Percentiles rank a stretch among this genome's conserved stretches.
Conservation (phyloP, 257 asterid genomes). For the Nicotiana paniculata region DNA sequence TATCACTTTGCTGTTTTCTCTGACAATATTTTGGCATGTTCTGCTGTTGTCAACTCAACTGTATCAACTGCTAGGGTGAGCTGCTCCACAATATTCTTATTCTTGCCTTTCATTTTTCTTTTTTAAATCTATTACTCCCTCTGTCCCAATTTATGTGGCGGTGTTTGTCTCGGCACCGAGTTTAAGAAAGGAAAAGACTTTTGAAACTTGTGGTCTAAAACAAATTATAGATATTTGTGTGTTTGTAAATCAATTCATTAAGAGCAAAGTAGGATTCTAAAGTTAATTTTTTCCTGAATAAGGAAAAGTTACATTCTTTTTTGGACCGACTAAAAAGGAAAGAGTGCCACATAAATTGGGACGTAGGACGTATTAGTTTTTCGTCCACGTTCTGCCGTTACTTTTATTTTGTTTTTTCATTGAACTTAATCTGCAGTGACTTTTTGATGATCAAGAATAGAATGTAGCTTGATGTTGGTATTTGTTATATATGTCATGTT, state of each 20-base stretch:
- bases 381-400: neutral
- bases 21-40: slow-evolving; percentile 49
- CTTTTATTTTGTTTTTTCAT: neutral
- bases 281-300: no score
- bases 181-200: no score
- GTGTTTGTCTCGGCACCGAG: no score
- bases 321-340: no score
- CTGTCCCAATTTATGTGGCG: neutral
- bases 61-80: slow-evolving; percentile 41
- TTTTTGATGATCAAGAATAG: neutral
- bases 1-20: slow-evolving; percentile 54
- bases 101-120: neutral
- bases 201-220: no score
- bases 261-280: no score
- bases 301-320: no score
- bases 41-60: slow-evolving; percentile 58
- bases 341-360: neutral
- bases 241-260: no score
- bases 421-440: neutral
- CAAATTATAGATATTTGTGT: no score
- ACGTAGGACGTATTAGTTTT: neutral
- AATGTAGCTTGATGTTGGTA: neutral
- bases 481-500: neutral
- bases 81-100: neutral
- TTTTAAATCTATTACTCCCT: neutral